A percentile compares a stretch with the other conserved stretches of the same genome.
Conservation (phyloP, 257 asterid genomes). For the Dorcoceras hygrometricum region DNA sequence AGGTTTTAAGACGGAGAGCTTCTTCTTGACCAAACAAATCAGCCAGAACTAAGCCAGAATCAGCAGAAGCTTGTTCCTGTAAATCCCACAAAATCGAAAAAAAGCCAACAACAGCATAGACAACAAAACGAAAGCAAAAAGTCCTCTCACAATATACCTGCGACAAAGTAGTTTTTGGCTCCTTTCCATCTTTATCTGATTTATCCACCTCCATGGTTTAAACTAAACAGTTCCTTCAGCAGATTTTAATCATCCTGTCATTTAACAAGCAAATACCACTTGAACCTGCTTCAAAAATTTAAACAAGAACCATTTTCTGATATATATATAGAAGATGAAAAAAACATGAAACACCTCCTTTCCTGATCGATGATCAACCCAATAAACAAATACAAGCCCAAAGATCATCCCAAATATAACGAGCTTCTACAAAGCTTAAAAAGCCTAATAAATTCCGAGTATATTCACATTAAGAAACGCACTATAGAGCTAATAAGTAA, state of each 20-base stretch:
- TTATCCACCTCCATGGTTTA: slow-evolving; percentile 4
- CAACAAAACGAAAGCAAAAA: not conserved
- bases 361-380: not conserved
- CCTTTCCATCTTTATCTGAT: slow-evolving; percentile 30
- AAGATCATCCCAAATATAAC: no score
- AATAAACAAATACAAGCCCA: not conserved
- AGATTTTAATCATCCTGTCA: not conserved
- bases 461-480: not conserved
- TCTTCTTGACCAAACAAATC: slow-evolving; percentile 24
- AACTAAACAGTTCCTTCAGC: not conserved
- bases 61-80: not conserved
- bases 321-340: not conserved
- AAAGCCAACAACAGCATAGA: not conserved
- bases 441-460: not conserved
- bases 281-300: not conserved
- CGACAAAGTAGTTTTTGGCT: not conserved
- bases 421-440: not conserved
- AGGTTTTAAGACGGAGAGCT: slow-evolving; percentile 50
- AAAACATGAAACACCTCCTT: not conserved
- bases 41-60: not conserved
- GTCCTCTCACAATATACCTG: not conserved
- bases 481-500: not conserved
- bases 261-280: not conserved
- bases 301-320: not conserved
- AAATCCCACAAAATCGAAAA: not conserved